These are phyloP conservation scores for Rhodotorula graminis DNA, from an alignment of 768 basidiomycete species.

Conservation along the genomic window DNA sequence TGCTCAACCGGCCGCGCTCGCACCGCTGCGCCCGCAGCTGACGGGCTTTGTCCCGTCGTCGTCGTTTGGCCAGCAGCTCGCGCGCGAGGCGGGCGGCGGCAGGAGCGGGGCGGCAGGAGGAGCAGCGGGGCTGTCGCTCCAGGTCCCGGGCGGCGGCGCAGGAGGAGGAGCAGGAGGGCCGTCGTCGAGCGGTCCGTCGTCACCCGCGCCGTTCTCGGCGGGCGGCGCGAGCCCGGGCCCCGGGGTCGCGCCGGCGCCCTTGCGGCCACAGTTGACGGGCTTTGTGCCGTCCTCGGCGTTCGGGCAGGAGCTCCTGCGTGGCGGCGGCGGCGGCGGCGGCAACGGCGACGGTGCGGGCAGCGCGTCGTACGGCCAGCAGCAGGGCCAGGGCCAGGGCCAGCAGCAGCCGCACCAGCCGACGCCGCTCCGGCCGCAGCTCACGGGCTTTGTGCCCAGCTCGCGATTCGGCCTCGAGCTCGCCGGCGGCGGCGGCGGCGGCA, in stretches of 20 bases:
- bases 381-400: background rate
- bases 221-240: background rate
- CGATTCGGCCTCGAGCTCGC: slow-evolving; percentile 2
- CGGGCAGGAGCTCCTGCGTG: slow-evolving; percentile 1
- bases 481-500: background rate
- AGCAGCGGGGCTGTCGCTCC: background rate
- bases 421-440: slow-evolving; percentile 13
- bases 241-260: background rate
- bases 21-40: slow-evolving; percentile 41
- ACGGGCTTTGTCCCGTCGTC: slow-evolving; percentile 35
- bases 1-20: no score
- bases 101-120: background rate
- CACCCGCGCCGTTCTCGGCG: slow-evolving; percentile 2
- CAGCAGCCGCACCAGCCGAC: background rate
- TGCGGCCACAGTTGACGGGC: slow-evolving; percentile 17
- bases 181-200: background rate
- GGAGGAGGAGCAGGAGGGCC: no score
- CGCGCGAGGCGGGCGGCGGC: slow-evolving; percentile 1
- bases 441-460: slow-evolving; percentile 8
- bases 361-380: background rate
- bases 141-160: background rate
- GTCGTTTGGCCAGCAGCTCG: slow-evolving; percentile 28
- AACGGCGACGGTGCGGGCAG: background rate
- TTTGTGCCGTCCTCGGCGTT: slow-evolving; percentile 21
- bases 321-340: background rate